These are phyloP conservation scores for Arctium minus DNA, from an alignment of 129 eudicot species.

Conservation along the genomic window DNA sequence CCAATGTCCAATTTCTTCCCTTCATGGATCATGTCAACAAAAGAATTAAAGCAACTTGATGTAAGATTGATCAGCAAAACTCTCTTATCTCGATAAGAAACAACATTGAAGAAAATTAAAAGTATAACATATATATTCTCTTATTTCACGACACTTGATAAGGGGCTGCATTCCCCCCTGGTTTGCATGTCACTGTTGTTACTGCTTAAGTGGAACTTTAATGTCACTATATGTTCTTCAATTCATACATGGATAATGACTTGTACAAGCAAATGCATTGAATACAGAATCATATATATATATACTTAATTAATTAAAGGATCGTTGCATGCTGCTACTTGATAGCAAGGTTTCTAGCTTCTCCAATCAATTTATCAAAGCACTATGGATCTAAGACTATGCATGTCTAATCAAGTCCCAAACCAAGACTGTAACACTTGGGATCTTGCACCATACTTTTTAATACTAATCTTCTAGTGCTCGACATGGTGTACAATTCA, in stretches of 20 bases:
- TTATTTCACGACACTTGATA: not conserved
- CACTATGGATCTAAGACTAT: not conserved
- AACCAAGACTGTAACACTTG: not conserved
- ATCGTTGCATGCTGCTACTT: not conserved
- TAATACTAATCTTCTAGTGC: not conserved
- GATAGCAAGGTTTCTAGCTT: not conserved
- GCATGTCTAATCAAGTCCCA: slow-evolving; percentile 1
- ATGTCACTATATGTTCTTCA: not conserved
- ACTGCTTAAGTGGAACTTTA: slow-evolving; percentile 19
- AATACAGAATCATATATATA: not conserved
- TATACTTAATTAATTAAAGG: not conserved
- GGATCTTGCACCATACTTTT: slow-evolving; percentile 2
- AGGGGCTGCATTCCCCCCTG: not conserved
- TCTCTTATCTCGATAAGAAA: slow-evolving; percentile 24
- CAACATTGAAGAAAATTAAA: not conserved
- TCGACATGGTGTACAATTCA: not conserved
- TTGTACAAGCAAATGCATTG: not conserved
- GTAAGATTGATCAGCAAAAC: slow-evolving; percentile 1
- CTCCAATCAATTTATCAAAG: not conserved
- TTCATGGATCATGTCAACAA: not conserved
- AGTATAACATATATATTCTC: not conserved
- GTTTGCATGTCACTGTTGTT: slow-evolving; percentile 4
- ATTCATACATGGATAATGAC: slow-evolving; percentile 1
- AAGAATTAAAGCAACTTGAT: slow-evolving; percentile 13
- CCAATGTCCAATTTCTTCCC: slow-evolving; percentile 5